Base-by-base conservation (phyloP, 495 filamentous ascomycete genomes). In the Penicillium riverlandense region DNA sequence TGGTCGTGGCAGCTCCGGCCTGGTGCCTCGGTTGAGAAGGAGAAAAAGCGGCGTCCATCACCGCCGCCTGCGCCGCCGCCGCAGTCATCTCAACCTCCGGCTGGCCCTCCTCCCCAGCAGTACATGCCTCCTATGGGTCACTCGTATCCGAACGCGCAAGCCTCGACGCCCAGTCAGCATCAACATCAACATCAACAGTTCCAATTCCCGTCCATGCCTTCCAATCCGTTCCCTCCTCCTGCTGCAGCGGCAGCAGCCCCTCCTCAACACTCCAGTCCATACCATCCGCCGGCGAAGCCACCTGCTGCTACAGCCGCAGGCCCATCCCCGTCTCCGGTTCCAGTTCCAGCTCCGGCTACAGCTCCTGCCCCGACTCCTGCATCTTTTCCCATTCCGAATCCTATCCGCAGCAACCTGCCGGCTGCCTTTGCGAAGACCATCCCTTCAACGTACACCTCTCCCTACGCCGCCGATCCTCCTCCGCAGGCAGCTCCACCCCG, bases 1-100 rank as follows among this genome's bases (percentile, higher is more conserved):
- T 85, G 79, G 79, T 72, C 81, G 51, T 85, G 82, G 82, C 77
- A 78, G 29, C 65, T 83, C 49, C 75, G 77, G 11, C 71, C 76
- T 13, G 79, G 78, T 11, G 71, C 79, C 1, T 79, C 76, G 1
- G 81, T 85, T 42, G 82, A 85, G 52, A 84, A 83, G 54, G 82
- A 85, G 48, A 84, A 82, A 62, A 84, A 83, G 61, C 67, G 72
- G 57, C 68, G 74, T 38, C 58, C 70, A n/a, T 76, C 76, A 6
- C 22, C 22, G 31, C 78, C 78, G 28, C 76, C 74, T 32, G 73
- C 74, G 40, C 61, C 62, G n/a, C 52, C 59, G 11, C 60, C 67
- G 36, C 68, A 69, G 32, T 54, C 56, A 11, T 63, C 63, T 15
- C 62, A 60, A 32, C 45, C 56, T 15, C 53, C 65, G n/a, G 44